phyloP scores from a whole-genome alignment of 371 early-diverging fungal species.

The Syncephalastrum monosporum region DNA sequence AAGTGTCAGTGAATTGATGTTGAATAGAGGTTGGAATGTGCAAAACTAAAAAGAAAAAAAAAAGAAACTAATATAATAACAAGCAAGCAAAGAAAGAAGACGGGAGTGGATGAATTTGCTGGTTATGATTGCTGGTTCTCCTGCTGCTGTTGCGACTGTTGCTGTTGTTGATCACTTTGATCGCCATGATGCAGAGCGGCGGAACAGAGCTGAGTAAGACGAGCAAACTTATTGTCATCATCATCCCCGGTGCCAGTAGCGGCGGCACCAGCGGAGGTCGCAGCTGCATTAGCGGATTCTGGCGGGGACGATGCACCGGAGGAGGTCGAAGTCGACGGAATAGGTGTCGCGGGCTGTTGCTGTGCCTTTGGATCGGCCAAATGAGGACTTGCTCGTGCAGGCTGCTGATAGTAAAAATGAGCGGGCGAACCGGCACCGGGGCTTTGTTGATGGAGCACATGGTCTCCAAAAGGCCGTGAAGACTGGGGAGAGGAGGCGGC shows the following conservation, averaged over 20 bases:
- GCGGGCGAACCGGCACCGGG: conserved; percentile 6
- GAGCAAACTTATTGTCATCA: conserved; percentile 32
- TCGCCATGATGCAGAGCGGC: conserved; percentile 38
- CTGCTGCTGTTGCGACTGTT: conserved; percentile 2
- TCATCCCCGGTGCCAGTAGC: conserved; percentile 19
- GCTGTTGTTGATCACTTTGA: conserved; percentile 6
- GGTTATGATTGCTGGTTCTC: conserved; percentile 12
- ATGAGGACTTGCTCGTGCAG: conserved; percentile 8
- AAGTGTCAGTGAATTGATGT: not conserved
- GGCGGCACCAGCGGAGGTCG: too few relatives aligned
- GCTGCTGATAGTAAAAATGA: conserved; percentile 17
- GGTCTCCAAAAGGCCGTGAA: conserved; percentile 9
- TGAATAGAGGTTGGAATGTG: not conserved
- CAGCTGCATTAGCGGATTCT: conserved; percentile 11
- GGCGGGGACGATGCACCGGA: conserved; percentile 38
- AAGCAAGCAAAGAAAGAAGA: conserved; percentile 11
- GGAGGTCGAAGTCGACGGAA: conserved; percentile 40
- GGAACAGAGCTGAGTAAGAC: conserved; percentile 43
- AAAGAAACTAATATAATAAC: conserved; percentile 1
- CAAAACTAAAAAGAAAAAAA: conserved; percentile 1
- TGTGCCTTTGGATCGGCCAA: conserved; percentile 11
- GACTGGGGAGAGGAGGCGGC: conserved; percentile 1
- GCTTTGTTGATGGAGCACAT: conserved; percentile 10
- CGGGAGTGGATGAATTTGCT: conserved; percentile 5
- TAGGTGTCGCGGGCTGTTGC: conserved; percentile 32